Evolutionary conservation across 2,329 filamentous ascomycete genomes (phyloP).

Genomic region (Colletotrichum cordylinicola): DNA sequence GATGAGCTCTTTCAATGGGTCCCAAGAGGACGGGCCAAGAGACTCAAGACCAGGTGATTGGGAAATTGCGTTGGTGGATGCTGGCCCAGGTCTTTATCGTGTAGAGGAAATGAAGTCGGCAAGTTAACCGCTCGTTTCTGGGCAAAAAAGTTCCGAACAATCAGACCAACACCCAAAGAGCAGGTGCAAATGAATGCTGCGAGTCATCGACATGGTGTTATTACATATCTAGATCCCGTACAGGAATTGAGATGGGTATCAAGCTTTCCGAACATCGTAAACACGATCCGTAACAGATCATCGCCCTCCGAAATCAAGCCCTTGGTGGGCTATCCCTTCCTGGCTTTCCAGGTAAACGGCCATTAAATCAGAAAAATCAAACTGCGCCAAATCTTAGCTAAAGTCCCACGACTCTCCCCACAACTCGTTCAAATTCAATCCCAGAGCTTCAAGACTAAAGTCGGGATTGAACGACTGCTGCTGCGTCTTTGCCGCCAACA

Average conservation of each 20-base stretch:
- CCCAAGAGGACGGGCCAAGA: not conserved
- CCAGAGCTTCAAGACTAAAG: constrained; percentile 58
- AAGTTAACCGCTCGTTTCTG: not conserved
- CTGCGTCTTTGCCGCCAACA: constrained; percentile 31
- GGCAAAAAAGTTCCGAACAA: not conserved
- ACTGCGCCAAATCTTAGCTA: constrained; percentile 28
- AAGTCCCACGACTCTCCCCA: constrained; percentile 58
- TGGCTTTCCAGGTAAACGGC: not conserved
- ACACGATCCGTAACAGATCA: not conserved
- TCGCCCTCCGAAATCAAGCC: not conserved
- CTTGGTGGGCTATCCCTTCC: not conserved
- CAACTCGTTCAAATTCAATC: constrained; percentile 59
- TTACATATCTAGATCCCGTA: constrained; percentile 2
- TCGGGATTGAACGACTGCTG: constrained; percentile 51
- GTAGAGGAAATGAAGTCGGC: not conserved
- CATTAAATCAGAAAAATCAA: not conserved
- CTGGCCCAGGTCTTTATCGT: not conserved
- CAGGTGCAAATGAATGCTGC: not conserved
- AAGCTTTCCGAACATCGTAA: constrained; percentile 15
- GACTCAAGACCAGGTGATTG: not conserved
- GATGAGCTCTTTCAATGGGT: not conserved
- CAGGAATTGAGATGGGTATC: constrained; percentile 21
- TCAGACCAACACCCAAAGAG: not conserved
- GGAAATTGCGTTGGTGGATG: not conserved
- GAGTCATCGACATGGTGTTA: constrained; percentile 8